Base-by-base conservation (phyloP, 768 basidiomycete genomes). In the Leccinellum albellum region DNA sequence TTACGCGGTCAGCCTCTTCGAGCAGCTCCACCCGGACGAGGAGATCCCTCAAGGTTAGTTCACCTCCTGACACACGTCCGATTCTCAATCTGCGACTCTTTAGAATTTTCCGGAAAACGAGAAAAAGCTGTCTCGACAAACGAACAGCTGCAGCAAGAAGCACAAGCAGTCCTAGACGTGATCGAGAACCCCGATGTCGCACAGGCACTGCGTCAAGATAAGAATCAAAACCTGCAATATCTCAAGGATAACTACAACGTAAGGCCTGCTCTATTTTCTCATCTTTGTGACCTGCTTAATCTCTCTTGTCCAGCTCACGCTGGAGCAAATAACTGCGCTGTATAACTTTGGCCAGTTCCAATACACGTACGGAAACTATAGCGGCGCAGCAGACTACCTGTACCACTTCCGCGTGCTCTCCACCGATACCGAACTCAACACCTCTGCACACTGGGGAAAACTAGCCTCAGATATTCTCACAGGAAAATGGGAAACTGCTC, bases 301-400 rank as follows among this genome's bases (percentile, higher is more conserved):
- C 52, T 21, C 23, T 44, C 35, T 51, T n/a, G 4, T 40, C n/a
- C 73, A 98, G 96, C 85, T 99, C 56, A 94, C 90, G 15, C 78
- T 94, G 58, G 94, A 96, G 57, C 92, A 97, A 84, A 97, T 98
- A 70, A 91, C 87, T 44, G 91, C 91, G 1, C 79, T 99, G 9
- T 98, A 99, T 79, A 93, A 94, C 76, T 98, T 96, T 75, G 97
- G 97, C 53, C 90, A 98, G 70, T 98, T 95, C 78, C 95, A 97
- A 76, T 99, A 93, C 76, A 91, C 96, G n/a, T 92, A 92, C 72
- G 97, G 97, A 45, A 93, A 94, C 74, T 99, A 99, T 79, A 88
- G 87, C 65, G 91, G 91, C 50, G 94, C 97, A 15, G 94, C 95
- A 49, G 94, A 98, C 74, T 98, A 97, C 76, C 81, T 99, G 55